Evolutionary conservation across 805 yeast species (phyloP), one percentile per base, ranked within the genome.

Genomic region (Barnettozyma vustinii): DNA sequence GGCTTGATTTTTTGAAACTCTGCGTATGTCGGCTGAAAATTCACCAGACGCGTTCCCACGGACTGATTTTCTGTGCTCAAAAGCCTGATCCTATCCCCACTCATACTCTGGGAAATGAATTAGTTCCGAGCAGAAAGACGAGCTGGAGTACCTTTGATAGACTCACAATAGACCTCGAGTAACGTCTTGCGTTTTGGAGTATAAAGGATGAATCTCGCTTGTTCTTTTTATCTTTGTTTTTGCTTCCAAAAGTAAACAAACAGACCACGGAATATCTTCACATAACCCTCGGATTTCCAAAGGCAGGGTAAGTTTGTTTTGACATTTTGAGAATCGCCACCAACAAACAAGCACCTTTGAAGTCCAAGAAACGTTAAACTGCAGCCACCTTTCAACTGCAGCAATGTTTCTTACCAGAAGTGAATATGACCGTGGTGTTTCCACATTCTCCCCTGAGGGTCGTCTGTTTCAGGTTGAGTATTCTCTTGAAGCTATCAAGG

Each of bases 401-500:
- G 20, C 33, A 46, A 94, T 94, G 99, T 94, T 94, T 71, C 79
- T 94, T 58, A 94, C 99, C n/a, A 86, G 99, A 83, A 87, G 96
- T 72, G 99, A 94, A 75, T 94, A 94, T 69, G 99, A 94, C 67
- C 86, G 99, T 69, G 99, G 99, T 55, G 99, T 94, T 44, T 86
- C 95, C 63, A 95, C 99, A 9, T 94, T 95, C 68, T 91, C 98
- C 1, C 99, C 99, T 23, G 99, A 95, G 67, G 99, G 99, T 23
- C 86, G 99, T 65, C 74, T 94, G 53, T 94, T 94, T 73, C 99
- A 94, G 71, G 99, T 94, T 40, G 99, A 94, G 68, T 94, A 94
- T 68, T 94, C 99, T 9, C 73, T 94, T 49, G 99, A 94, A 69
- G 99, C 99, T 42, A 94, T 94, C 68, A 94, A 94, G 64, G 76